Evolutionary conservation across 164 flowering plant genomes (phyloP), one percentile per base, ranked within the genome.

Genomic region (Hamamelis virginiana): DNA sequence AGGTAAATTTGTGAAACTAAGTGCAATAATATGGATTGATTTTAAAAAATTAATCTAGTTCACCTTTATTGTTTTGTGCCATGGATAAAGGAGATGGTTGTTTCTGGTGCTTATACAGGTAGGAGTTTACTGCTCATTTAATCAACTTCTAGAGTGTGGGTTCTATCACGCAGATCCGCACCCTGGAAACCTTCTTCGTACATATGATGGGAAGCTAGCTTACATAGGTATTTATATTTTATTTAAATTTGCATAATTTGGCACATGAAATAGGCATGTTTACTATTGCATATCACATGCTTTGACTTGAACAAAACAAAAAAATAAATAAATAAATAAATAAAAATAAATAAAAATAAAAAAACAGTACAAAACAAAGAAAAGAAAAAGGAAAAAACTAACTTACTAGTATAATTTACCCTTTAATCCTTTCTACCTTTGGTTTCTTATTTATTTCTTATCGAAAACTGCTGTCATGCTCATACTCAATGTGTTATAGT

Each of bases 151-250:
- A 72, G 99, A 95, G 72, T 78, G 75, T 80, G 99, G 99, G 6
- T 95, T 95, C 82, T 95, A 92, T 79, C 99, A 95, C 81, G 97
- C 99, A 67, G 99, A 95, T 84, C 99, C 99, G 25, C 99, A 92
- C 75, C 99, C 99, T 72, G 97, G 99, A 78, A 95, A 95, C 74
- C 89, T 95, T 67, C 83, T 95, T 56, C 92, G 93, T 25, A 90
- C 99, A 72, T 78, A 72, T 82, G 96, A 95, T 80, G 97, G 97
- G 69, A 86, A 90, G 75, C 82, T 95, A 65, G 99, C 99, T 38
- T 92, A 95, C 76, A 66, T 95, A 82, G 99, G 97, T 94, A 90
- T 64, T 73, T 5, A 11, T 60, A 72, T 23, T 74, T 38, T 25
- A 15, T 41, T 52, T 45, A 62, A 33, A 22, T 22, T 45, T 56